Conservation (phyloP, 192 early-diverging fungal species). For the Podila horticola region DNA sequence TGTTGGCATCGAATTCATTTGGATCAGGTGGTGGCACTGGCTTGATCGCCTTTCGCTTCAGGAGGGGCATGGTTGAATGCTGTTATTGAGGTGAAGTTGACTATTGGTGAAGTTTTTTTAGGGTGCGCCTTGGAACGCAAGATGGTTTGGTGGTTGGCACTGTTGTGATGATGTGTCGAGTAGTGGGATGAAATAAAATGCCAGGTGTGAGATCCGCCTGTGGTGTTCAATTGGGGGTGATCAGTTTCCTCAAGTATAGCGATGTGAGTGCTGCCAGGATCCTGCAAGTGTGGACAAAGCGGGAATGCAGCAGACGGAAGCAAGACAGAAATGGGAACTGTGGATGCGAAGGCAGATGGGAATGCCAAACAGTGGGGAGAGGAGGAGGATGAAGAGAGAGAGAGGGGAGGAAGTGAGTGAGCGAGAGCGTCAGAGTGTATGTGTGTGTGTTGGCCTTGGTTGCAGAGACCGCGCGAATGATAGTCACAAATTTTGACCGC, state of each 20-base stretch:
- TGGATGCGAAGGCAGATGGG: neutral
- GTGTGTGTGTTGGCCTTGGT: no score
- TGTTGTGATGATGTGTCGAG: neutral
- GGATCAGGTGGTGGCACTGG: constrained; percentile 31
- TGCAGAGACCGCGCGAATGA: neutral
- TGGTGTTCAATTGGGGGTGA: no score
- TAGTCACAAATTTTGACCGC: no score
- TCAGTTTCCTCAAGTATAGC: no score
- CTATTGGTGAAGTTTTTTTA: neutral
- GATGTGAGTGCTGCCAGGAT: no score
- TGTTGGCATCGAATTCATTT: constrained; percentile 50
- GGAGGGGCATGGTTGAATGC: constrained; percentile 25
- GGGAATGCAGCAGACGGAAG: neutral
- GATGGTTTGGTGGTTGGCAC: no score
- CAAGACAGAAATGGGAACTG: neutral
- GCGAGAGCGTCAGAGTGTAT: no score
- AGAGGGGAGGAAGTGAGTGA: neutral
- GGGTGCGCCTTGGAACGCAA: neutral
- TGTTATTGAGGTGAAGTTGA: neutral
- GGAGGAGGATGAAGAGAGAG: neutral
- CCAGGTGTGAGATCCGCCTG: neutral
- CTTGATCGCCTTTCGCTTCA: constrained; percentile 51
- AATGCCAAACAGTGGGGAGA: neutral
- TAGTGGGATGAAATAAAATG: no score
- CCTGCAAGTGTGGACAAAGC: no score